These are phyloP conservation scores for Pseudogymnoascus sp. DNA, from an alignment of 2,329 filamentous ascomycete species.

Conservation along the genomic window DNA sequence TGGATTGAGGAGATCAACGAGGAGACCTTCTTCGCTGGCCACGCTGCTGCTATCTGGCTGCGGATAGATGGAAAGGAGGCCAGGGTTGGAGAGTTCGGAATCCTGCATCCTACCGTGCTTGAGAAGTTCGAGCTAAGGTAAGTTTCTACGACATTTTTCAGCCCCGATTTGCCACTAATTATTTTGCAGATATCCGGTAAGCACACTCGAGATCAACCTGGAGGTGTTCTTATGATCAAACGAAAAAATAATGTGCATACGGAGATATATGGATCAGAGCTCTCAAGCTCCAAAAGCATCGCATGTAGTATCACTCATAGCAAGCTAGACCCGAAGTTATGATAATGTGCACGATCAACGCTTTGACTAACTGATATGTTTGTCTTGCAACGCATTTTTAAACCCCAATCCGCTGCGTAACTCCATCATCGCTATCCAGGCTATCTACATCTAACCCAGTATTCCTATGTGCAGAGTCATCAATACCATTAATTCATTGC, in stretches of 20 bases:
- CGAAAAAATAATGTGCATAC: conserved; percentile 5
- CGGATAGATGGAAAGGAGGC: conserved; percentile 63
- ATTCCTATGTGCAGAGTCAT: background rate
- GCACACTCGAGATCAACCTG: conserved; percentile 87
- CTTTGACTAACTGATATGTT: background rate
- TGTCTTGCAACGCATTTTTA: background rate
- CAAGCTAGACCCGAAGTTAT: conserved; percentile 4
- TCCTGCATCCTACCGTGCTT: conserved; percentile 84
- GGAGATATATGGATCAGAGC: conserved; percentile 8
- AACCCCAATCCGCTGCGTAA: background rate
- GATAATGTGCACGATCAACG: conserved; percentile 8
- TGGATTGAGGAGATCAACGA: conserved; percentile 93
- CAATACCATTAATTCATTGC: conserved; percentile 30
- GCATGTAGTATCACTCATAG: conserved; percentile 10
- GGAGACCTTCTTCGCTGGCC: conserved; percentile 82
- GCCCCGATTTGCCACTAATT: conserved; percentile 16
- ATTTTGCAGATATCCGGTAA: conserved; percentile 67
- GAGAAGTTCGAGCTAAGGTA: conserved; percentile 87
- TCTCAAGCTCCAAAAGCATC: conserved; percentile 9
- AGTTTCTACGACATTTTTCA: conserved; percentile 23
- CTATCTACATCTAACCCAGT: conserved; percentile 4
- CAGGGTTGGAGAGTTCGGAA: conserved; percentile 82
- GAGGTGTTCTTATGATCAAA: conserved; percentile 68
- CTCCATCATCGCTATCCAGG: conserved; percentile 1
- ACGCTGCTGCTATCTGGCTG: conserved; percentile 76